A percentile compares a stretch with the other conserved stretches of the same genome.
Evolutionary conservation across 352 stramenopile species (phyloP).

Genomic region (Aphanomyces invadans): DNA sequence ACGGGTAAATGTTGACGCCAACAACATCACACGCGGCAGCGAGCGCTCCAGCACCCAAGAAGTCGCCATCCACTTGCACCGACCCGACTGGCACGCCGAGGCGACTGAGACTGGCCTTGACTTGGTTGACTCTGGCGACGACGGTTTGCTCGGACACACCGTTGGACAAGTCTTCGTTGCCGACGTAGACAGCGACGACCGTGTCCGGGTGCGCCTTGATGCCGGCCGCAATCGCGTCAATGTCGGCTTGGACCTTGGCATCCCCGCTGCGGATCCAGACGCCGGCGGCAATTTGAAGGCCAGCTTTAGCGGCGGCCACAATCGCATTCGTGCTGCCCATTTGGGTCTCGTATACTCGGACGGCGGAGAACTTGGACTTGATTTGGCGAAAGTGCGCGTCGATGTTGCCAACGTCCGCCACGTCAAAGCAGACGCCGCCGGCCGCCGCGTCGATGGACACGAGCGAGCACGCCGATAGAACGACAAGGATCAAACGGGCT

Average conservation of each 20-base stretch:
- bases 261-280: slow-evolving; percentile 35
- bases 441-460: not conserved
- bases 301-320: slow-evolving; percentile 31
- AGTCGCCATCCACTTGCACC: slow-evolving; percentile 33
- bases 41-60: slow-evolving; percentile 29
- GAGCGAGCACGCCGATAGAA: not conserved
- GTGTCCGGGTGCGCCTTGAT: slow-evolving; percentile 33
- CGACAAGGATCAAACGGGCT: not conserved
- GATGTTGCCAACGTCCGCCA: slow-evolving; percentile 32
- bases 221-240: slow-evolving; percentile 49
- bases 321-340: slow-evolving; percentile 48
- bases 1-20: slow-evolving; percentile 38
- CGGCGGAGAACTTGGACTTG: slow-evolving; percentile 43
- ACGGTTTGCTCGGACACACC: slow-evolving; percentile 26
- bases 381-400: slow-evolving; percentile 37
- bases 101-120: slow-evolving; percentile 39
- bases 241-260: slow-evolving; percentile 37
- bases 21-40: slow-evolving; percentile 35
- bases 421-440: slow-evolving; percentile 46
- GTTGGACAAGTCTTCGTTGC: slow-evolving; percentile 70
- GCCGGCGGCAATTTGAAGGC: slow-evolving; percentile 50
- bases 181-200: slow-evolving; percentile 54
- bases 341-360: slow-evolving; percentile 61
- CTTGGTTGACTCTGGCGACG: slow-evolving; percentile 29
- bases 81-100: slow-evolving; percentile 50